Evolutionary conservation across 2,329 filamentous ascomycete species (phyloP).

Genomic region (Podosphaera xanthii): DNA sequence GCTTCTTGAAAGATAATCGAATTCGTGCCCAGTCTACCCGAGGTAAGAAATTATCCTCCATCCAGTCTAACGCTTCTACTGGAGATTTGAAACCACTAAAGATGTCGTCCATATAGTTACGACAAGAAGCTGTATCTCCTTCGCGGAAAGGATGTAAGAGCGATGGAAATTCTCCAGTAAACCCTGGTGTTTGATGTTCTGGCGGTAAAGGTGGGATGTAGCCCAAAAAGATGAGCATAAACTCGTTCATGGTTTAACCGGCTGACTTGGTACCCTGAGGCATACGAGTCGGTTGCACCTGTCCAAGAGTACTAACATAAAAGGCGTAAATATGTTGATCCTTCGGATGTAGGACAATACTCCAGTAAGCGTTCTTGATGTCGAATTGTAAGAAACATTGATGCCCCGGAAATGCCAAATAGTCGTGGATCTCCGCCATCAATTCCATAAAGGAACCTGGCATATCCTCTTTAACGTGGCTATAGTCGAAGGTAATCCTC

Average conservation of each 20-base stretch:
- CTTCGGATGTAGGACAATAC: neutral
- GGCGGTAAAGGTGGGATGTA: neutral
- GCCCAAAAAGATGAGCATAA: neutral
- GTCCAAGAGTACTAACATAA: neutral
- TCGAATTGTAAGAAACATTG: neutral
- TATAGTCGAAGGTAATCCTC: neutral
- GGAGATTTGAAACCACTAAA: neutral
- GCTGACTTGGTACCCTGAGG: constrained; percentile 1
- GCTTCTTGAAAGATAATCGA: neutral
- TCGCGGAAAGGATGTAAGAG: neutral
- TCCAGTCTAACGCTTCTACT: neutral
- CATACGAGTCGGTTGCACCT: neutral
- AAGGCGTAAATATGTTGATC: neutral
- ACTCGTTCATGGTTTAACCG: neutral
- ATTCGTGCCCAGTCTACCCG: neutral
- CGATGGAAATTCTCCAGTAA: neutral
- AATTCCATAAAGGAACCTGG: too few relatives aligned
- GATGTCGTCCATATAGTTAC: neutral
- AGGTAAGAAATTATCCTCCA: neutral
- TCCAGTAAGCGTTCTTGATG: neutral
- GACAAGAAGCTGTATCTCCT: neutral
- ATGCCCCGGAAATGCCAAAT: neutral
- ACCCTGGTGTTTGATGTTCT: neutral
- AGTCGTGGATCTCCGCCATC: too few relatives aligned
- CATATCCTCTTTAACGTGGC: too few relatives aligned